Percentiles rank a stretch among this genome's conserved stretches.
These are phyloP conservation scores for Erodium maritimum DNA, from an alignment of 345 rosid genomes.

Conservation along the genomic window DNA sequence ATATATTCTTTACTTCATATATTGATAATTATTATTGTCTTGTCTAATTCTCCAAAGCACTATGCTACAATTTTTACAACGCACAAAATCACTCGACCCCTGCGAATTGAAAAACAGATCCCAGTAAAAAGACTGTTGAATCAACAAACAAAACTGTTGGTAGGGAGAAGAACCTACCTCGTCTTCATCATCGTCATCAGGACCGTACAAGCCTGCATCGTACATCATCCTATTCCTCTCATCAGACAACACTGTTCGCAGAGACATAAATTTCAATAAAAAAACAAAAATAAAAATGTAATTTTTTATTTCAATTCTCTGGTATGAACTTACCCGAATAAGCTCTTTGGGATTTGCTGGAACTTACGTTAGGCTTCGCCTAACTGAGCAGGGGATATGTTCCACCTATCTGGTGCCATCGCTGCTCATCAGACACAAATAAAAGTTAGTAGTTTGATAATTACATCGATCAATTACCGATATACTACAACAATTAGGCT, in stretches of 20 bases:
- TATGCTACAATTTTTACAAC: too few relatives aligned
- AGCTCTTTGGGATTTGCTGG: slow-evolving; percentile 53
- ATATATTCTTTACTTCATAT: too few relatives aligned
- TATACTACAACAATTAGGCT: too few relatives aligned
- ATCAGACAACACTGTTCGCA: slow-evolving; percentile 37
- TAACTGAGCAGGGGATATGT: slow-evolving; percentile 24
- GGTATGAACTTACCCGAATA: slow-evolving; percentile 44
- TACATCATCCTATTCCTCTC: slow-evolving; percentile 34
- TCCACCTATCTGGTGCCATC: slow-evolving; percentile 59
- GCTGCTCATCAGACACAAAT: too few relatives aligned
- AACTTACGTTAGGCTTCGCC: slow-evolving; percentile 37
- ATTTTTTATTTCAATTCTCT: too few relatives aligned
- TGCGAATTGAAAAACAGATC: slow-evolving; percentile 7
- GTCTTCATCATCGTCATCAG: slow-evolving; percentile 39
- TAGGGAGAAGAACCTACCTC: slow-evolving; percentile 27
- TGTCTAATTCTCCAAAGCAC: too few relatives aligned
- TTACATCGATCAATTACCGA: too few relatives aligned
- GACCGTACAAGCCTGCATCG: slow-evolving; percentile 35
- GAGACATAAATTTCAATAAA: too few relatives aligned
- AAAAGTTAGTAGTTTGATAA: too few relatives aligned
- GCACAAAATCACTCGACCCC: slow-evolving; percentile 43
- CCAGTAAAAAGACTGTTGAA: too few relatives aligned
- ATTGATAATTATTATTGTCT: too few relatives aligned
- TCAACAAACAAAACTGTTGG: background rate
- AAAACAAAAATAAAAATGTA: too few relatives aligned